Evolutionary conservation across 2,329 filamentous ascomycete species (phyloP).

Genomic region (Colletotrichum ledebouriae): DNA sequence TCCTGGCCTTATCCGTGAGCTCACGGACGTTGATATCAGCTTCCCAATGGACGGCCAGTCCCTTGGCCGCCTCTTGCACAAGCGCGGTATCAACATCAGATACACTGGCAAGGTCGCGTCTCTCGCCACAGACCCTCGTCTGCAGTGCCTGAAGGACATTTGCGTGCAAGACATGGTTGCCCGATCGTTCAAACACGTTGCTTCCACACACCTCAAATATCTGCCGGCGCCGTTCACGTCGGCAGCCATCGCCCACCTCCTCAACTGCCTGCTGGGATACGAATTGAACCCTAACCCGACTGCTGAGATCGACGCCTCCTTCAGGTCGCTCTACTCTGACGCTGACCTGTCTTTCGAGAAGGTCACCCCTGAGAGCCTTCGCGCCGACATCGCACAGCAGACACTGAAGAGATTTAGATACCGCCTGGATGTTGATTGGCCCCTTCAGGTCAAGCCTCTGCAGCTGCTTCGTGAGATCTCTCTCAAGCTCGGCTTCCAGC

Average conservation of each 20-base stretch:
- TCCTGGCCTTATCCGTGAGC: slow-evolving; percentile 86
- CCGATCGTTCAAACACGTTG: slow-evolving; percentile 95
- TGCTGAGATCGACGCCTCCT: slow-evolving; percentile 80
- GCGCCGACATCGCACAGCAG: slow-evolving; percentile 78
- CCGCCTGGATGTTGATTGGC: slow-evolving; percentile 77
- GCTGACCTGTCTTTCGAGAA: slow-evolving; percentile 85
- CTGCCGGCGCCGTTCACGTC: slow-evolving; percentile 85
- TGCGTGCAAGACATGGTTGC: slow-evolving; percentile 92
- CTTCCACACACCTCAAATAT: slow-evolving; percentile 82
- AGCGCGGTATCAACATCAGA: slow-evolving; percentile 95
- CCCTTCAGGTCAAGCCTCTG: slow-evolving; percentile 75
- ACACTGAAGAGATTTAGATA: slow-evolving; percentile 82
- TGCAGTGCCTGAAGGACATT: slow-evolving; percentile 83
- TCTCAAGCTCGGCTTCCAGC: slow-evolving; percentile 89
- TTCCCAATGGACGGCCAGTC: slow-evolving; percentile 99
- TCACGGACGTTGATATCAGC: slow-evolving; percentile 92
- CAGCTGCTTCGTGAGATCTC: slow-evolving; percentile 92
- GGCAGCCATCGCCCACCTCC: slow-evolving; percentile 83
- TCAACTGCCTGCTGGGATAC: slow-evolving; percentile 91
- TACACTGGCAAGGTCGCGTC: slow-evolving; percentile 90
- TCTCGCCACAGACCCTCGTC: slow-evolving; percentile 76
- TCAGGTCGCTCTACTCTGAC: slow-evolving; percentile 84
- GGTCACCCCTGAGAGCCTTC: slow-evolving; percentile 80
- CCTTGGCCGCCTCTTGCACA: slow-evolving; percentile 88
- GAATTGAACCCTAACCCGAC: slow-evolving; percentile 82